phyloP scores from a whole-genome alignment of 768 basidiomycete species.

The Termitomyces bulborhizus region DNA sequence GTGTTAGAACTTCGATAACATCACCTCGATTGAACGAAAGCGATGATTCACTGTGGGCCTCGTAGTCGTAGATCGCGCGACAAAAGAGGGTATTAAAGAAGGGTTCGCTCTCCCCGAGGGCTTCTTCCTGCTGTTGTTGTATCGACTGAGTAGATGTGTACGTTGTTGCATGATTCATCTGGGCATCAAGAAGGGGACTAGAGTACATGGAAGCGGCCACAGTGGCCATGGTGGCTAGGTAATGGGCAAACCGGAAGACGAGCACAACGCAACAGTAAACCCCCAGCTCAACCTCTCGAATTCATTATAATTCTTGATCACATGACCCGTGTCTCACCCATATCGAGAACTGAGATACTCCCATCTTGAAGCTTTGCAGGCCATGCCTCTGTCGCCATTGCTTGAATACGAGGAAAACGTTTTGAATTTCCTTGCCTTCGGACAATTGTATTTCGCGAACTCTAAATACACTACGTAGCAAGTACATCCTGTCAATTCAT shows the following conservation, averaged over 20 bases:
- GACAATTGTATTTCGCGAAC: background rate
- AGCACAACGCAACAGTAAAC: conserved; percentile 7
- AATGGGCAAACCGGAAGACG: conserved; percentile 4
- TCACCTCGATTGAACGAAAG: conserved; percentile 84
- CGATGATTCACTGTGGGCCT: conserved; percentile 81
- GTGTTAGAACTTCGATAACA: conserved; percentile 89
- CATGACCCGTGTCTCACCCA: background rate
- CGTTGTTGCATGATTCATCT: conserved; percentile 14
- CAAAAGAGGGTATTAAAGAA: conserved; percentile 73
- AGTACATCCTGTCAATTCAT: background rate
- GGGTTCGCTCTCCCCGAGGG: conserved; percentile 50
- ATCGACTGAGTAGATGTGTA: conserved; percentile 11
- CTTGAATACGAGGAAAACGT: background rate
- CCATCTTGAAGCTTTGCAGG: too few species aligned
- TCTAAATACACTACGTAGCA: background rate
- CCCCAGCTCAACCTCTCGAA: background rate
- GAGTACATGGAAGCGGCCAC: conserved; percentile 25
- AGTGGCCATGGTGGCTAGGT: conserved; percentile 21
- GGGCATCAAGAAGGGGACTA: conserved; percentile 14
- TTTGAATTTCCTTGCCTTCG: background rate
- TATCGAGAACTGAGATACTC: too few species aligned
- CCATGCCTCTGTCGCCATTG: background rate
- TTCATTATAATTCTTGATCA: conserved; percentile 10
- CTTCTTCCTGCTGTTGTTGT: conserved; percentile 29
- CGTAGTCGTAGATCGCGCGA: conserved; percentile 87